Evolutionary conservation across 1,284 basidiomycete genomes (phyloP), one percentile per base, ranked within the genome.

Genomic region (Boletus semigastroideus): DNA sequence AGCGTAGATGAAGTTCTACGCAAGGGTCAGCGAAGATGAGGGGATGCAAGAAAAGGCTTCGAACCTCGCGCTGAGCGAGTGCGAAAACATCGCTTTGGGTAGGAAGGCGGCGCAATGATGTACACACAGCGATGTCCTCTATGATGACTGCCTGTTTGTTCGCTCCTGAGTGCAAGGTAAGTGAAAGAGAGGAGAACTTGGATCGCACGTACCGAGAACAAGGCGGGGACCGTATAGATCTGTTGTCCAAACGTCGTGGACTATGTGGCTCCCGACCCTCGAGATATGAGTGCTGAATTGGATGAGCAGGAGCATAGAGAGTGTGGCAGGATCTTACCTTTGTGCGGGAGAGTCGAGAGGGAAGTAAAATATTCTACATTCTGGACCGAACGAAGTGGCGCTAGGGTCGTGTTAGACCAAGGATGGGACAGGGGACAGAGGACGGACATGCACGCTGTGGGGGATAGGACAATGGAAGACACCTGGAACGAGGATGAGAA

Each of bases 81-180:
- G 84, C 65, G 54, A 88, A 78, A 0, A 87, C 81, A 59, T 87
- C 86, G 46, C 83, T 86, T 19, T 73, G 59, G 0, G 83, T 84
- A 22, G 74, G 64, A 9, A 85, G 62, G 52, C 68, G 60, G 31
- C 58, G 53, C 9, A 63, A 59, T n/a, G 70, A 64, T 8, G 63
- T 57, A 20, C 58, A 58, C 9, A 59, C 46, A 19, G 78, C 75
- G 40, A 87, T 70, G 53, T 86, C 80, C 4, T 73, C 64, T 1
- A 87, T 63, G 44, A 79, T 69, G 0, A 83, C 70, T 0, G 78
- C 83, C 36, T 74, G 74, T 37, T 71, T 70, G 54, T 73, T 74
- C 14, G 78, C 77, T 33, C 84, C 85, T 86, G 45, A 3, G 4
- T 42, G 39, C 54, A 28, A 20, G 19, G 40, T 57, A 25, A 60